Conservation (phyloP, 805 yeast genomes). For the Nakazawaea laoshanensis region DNA sequence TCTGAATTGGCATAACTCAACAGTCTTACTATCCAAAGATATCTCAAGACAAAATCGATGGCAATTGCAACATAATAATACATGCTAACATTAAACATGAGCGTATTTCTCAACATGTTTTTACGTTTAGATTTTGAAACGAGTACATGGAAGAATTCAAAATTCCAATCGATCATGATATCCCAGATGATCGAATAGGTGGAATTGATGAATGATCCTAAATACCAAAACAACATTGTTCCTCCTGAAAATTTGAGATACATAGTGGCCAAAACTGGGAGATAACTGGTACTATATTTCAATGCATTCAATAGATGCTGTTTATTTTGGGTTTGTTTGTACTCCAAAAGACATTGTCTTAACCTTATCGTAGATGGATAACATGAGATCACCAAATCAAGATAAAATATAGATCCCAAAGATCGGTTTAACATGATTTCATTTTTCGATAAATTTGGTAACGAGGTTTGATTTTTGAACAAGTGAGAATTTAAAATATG, state of each 20-base stretch:
- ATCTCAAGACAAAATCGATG: conserved; percentile 60
- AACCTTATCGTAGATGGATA: conserved; percentile 73
- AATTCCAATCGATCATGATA: conserved; percentile 79
- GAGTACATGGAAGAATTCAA: conserved; percentile 39
- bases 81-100: conserved; percentile 20
- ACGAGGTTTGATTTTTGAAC: conserved; percentile 24
- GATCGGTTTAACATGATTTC: conserved; percentile 16
- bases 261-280: conserved; percentile 38
- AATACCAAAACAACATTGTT: conserved; percentile 31
- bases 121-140: conserved; percentile 12
- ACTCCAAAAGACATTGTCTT: conserved; percentile 76
- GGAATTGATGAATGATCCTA: conserved; percentile 50
- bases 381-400: conserved; percentile 21
- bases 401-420: conserved; percentile 22
- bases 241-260: conserved; percentile 17
- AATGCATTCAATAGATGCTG: conserved; percentile 62
- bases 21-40: conserved; percentile 63
- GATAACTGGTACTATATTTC: conserved; percentile 61
- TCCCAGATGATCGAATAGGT: conserved; percentile 86
- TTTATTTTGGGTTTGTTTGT: conserved; percentile 33
- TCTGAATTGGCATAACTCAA: conserved; percentile 15
- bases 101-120: conserved; percentile 19
- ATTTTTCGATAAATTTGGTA: conserved; percentile 17
- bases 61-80: conserved; percentile 50
- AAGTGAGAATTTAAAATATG: conserved; percentile 45